A percentile compares a stretch with the other conserved stretches of the same genome.
These are phyloP conservation scores for Solanum arcanum DNA, from an alignment of 257 asterid species.

Conservation along the genomic window DNA sequence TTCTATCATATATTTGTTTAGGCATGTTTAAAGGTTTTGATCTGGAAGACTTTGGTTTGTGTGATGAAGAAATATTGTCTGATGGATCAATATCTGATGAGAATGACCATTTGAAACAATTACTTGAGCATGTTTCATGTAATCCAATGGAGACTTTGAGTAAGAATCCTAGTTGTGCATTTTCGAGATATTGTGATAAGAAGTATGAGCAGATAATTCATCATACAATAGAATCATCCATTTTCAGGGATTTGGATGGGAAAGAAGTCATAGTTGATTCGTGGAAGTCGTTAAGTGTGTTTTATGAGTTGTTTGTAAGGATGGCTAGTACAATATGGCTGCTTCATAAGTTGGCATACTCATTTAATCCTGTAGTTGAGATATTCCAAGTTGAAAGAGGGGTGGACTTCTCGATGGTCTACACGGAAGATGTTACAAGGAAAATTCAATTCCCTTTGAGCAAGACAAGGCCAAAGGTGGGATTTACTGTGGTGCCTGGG, in stretches of 20 bases:
- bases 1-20: constrained; percentile 61
- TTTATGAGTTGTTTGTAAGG: constrained; percentile 74
- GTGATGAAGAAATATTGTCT: constrained; percentile 13
- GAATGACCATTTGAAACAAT: constrained; percentile 33
- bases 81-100: constrained; percentile 10
- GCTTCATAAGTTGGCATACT: constrained; percentile 76
- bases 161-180: constrained; percentile 56
- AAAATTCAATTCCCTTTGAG: constrained; percentile 16
- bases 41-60: constrained; percentile 44
- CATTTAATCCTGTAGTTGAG: constrained; percentile 62
- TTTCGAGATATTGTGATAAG: constrained; percentile 67
- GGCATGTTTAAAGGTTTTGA: constrained; percentile 76
- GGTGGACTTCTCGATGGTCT: constrained; percentile 62
- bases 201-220: constrained; percentile 81
- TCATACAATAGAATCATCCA: constrained; percentile 82
- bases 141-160: constrained; percentile 72
- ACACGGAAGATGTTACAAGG: constrained; percentile 73
- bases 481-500: constrained; percentile 85
- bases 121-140: constrained; percentile 59
- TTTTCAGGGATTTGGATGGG: constrained; percentile 61
- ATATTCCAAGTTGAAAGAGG: constrained; percentile 86
- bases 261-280: constrained; percentile 76
- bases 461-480: constrained; percentile 52
- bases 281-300: constrained; percentile 71
- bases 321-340: constrained; percentile 93